Percentiles rank a stretch among this genome's conserved stretches.
Conservation (phyloP, 345 rosid species). For the Eucalyptus dawsonii region DNA sequence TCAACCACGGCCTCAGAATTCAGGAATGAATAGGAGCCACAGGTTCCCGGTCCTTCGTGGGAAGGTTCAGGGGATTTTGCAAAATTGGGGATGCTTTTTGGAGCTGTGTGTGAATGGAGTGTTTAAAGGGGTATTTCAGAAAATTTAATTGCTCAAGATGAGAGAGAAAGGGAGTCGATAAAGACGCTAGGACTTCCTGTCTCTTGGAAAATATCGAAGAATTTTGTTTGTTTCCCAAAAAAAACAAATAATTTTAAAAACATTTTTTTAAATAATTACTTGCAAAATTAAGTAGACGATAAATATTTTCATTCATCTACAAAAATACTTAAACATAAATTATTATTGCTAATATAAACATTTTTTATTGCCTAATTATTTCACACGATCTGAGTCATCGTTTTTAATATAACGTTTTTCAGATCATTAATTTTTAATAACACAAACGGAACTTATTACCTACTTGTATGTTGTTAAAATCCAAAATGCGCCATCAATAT, state of each 20-base stretch:
- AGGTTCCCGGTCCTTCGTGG: neutral
- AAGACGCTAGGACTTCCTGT: fast-evolving
- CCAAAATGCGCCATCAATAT: neutral
- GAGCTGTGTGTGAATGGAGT: neutral
- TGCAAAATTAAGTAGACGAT: fast-evolving
- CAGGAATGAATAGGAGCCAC: neutral
- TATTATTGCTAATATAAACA: fast-evolving
- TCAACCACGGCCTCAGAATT: neutral
- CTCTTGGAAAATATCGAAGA: neutral
- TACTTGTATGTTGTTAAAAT: neutral
- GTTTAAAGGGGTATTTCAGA: neutral
- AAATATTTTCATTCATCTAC: no score
- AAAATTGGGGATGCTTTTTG: neutral
- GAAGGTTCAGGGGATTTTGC: neutral
- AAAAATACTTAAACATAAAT: fast-evolving
- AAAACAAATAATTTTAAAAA: no score
- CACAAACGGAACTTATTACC: fast-evolving
- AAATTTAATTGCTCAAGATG: fast-evolving
- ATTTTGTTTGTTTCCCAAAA: no score
- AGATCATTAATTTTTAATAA: fast-evolving
- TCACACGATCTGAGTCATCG: fast-evolving
- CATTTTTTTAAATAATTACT: no score
- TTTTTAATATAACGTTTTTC: neutral
- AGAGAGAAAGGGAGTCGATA: neutral
- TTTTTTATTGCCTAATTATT: fast-evolving